Evolutionary conservation across 1,284 basidiomycete genomes (phyloP), one percentile per base, ranked within the genome.

Genomic region (Leccinum pachyderme): DNA sequence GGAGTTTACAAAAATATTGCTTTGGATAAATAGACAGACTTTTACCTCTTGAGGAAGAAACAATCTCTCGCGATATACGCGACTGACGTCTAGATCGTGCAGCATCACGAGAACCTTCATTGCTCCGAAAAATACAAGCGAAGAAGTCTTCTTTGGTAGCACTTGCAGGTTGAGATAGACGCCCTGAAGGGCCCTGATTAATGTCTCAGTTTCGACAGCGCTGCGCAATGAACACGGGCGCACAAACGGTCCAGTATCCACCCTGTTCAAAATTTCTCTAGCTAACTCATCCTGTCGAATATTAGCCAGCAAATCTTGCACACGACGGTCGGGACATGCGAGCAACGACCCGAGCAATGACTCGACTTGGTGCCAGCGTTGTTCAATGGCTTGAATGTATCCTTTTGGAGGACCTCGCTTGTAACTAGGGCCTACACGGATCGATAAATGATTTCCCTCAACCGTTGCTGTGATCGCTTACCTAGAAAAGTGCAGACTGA

Each of bases 311-410:
- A 94, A 71, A 37, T 76, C 76, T 65, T 86, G 83, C 0, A 91
- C 87, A 55, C 87, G 76, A 11, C 83, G 77, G 69, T 91, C 88
- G 35, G 81, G 79, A 52, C 87, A 89, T 61, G 86, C 82, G 53
- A 94, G 77, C 49, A 94, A 78, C 25, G 86, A 83, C 27, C 89
- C 91, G 4, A 94, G 77, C 11, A 94, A 73, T 11, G 91, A 89
- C 70, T 94, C 92, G 64, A 93, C 89, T 67, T 93, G 89, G 64
- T 94, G 91, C 81, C 92, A 89, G 62, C 91, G 75, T 56, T 91
- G 89, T 72, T 94, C 91, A 57, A 94, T 92, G 35, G 91, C 91
- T 68, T 91, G 89, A 53, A 94, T 93, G 68, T 94, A 94, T 24
- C 92, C 92, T 68, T 91, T 92, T 5, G 91, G 91, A 12, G 91